Base-by-base conservation (phyloP, 2,329 filamentous ascomycete genomes). In the Seiridium cupressi region DNA sequence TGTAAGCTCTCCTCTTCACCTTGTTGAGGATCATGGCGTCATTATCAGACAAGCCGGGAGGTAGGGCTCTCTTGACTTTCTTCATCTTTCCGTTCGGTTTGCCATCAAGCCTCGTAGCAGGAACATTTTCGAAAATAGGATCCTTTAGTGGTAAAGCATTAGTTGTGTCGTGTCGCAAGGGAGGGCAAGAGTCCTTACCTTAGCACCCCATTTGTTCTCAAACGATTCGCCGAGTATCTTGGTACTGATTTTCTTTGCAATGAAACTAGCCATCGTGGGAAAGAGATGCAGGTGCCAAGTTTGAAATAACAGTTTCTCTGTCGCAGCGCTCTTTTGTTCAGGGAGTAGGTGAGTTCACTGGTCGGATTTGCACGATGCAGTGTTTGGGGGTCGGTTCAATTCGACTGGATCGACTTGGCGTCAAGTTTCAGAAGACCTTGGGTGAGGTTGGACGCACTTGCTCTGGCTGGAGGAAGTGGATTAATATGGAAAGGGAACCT, bases 121-220 rank as follows among this genome's bases (percentile, higher is more conserved):
- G 87, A 42, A 97, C 87, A 66, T 87, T 82, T 73, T 96, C 92
- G 69, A 93, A 96, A 78, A 93, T 97, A 5, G 93, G 93, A 72
- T 98, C 93, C 91, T 97, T 69, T 7, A 51, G 60, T 64, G 18
- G 18, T 26, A 26, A 26, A 26, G 4, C 9, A 13, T 49, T 11
- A 49, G 47, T 35, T 26, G 32, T 26, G 5, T 47, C 38, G 42
- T 31, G 32, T 6, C 31, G 18, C 42, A 63, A 57, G 49, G 26
- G 31, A 74, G 63, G n/a, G 72, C 59, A 26, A 44, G 26, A 31
- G 34, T 34, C 34, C 64, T 61, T 51, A 63, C 62, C 60, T 63
- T 51, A 26, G 51, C 44, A 42, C 62, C 62, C 35, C 85, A 85
- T 63, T 84, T 84, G 69, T 88, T 88, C 60, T 80, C 72, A 5